These are phyloP conservation scores for Acorus gramineus DNA, from an alignment of 106 monocot species.

Conservation along the genomic window DNA sequence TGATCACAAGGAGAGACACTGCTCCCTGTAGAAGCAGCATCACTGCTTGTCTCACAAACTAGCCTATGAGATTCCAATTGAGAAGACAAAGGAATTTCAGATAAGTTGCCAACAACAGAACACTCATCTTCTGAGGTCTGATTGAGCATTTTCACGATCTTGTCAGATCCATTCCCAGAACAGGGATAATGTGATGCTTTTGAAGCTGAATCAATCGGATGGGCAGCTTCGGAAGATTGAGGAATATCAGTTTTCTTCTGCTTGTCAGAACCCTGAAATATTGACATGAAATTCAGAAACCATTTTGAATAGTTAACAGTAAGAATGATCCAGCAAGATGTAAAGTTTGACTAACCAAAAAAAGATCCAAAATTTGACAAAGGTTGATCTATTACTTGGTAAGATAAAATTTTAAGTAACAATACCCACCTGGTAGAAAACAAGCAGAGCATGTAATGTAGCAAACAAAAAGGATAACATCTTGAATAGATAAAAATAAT, in stretches of 20 bases:
- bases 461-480: constrained; percentile 4
- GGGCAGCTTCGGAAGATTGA: constrained; percentile 10
- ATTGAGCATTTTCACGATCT: neutral
- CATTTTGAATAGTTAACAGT: no score
- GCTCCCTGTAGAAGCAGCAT: constrained; percentile 19
- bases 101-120: constrained; percentile 13
- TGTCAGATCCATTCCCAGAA: constrained; percentile 4
- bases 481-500: neutral
- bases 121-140: constrained; percentile 3
- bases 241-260: constrained; percentile 12
- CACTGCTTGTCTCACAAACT: constrained; percentile 19
- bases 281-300: no score
- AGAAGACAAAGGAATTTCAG: constrained; percentile 13
- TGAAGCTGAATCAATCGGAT: constrained; percentile 11
- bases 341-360: neutral
- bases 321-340: no score
- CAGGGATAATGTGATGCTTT: constrained; percentile 9
- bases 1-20: constrained; percentile 61
- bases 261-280: constrained; percentile 33
- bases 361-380: neutral
- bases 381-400: neutral
- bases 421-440: neutral
- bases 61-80: constrained; percentile 16
- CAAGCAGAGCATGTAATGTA: neutral
- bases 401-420: neutral